Percentiles rank a stretch among this genome's conserved stretches.
These are phyloP conservation scores for Fraxinus dipetala DNA, from an alignment of 305 asterid species.

Conservation along the genomic window DNA sequence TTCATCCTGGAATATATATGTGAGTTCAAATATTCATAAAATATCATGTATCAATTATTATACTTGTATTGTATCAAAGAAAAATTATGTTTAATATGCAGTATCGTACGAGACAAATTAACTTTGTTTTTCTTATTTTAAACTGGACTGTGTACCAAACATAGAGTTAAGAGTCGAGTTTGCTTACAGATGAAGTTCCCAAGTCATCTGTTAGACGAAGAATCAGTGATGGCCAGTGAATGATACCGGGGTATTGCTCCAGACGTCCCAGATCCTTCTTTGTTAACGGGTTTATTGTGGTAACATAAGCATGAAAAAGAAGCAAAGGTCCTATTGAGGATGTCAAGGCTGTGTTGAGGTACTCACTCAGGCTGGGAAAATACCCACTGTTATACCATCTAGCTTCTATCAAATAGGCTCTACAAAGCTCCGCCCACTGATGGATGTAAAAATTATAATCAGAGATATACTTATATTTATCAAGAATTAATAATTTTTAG, in stretches of 20 bases:
- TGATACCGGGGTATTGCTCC: slow-evolving; percentile 35
- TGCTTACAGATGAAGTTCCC: slow-evolving; percentile 63
- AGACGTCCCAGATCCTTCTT: slow-evolving; percentile 32
- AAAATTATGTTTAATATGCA: background rate
- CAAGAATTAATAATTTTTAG: background rate
- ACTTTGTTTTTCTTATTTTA: background rate
- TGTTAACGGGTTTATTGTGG: slow-evolving; percentile 35
- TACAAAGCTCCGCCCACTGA: slow-evolving; percentile 57
- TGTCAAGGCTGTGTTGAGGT: slow-evolving; percentile 41
- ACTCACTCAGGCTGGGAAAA: slow-evolving; percentile 48
- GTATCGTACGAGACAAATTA: no score
- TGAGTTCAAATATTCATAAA: slow-evolving; percentile 38
- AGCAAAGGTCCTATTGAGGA: slow-evolving; percentile 45
- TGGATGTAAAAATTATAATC: background rate
- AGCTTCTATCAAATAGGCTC: slow-evolving; percentile 51
- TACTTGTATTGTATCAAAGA: background rate
- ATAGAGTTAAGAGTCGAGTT: background rate
- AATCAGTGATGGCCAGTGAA: slow-evolving; percentile 47
- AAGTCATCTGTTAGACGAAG: slow-evolving; percentile 60
- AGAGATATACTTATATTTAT: background rate
- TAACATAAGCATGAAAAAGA: slow-evolving; percentile 40
- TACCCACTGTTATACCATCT: slow-evolving; percentile 52
- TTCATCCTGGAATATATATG: slow-evolving; percentile 32
- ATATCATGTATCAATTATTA: slow-evolving; percentile 1
- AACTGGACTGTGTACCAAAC: background rate